Percentiles rank a stretch among this genome's conserved stretches.
phyloP scores from a whole-genome alignment of 169 alveolate species.

The Eimeria zaria region DNA sequence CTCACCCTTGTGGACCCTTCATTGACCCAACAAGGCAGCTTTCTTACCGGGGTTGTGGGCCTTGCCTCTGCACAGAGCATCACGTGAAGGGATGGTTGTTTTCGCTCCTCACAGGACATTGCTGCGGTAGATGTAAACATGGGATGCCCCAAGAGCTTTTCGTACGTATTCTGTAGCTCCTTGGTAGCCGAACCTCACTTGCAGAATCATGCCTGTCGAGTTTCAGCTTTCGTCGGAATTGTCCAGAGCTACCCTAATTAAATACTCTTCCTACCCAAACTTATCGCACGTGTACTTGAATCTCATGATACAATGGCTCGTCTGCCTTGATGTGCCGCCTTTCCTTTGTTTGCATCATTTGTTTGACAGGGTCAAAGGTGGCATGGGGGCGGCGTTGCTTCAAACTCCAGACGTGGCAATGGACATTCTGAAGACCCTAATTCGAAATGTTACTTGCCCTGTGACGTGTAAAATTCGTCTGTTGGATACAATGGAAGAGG shows the following conservation, averaged over 20 bases:
- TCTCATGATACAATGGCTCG: neutral
- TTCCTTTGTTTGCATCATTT: neutral
- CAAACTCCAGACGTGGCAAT: slow-evolving; percentile 82
- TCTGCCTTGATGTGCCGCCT: neutral
- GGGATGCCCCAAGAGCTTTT: slow-evolving; percentile 87
- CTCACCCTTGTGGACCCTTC: neutral
- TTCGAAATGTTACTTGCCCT: slow-evolving; percentile 72
- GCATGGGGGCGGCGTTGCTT: slow-evolving; percentile 87
- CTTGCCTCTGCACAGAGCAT: neutral
- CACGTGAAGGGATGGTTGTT: neutral
- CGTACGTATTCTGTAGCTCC: slow-evolving; percentile 53
- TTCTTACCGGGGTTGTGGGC: neutral
- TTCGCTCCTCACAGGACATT: slow-evolving; percentile 67
- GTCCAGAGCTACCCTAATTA: neutral
- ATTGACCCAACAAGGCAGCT: neutral
- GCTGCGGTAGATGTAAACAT: slow-evolving; percentile 83
- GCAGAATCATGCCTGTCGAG: neutral
- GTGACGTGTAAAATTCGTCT: slow-evolving; percentile 86
- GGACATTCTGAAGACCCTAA: slow-evolving; percentile 83
- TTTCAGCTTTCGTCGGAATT: neutral
- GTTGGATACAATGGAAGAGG: slow-evolving; percentile 78
- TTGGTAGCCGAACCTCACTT: neutral
- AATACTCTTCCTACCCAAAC: neutral
- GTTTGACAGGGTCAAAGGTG: slow-evolving; percentile 80
- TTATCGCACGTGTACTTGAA: neutral